phyloP scores from a whole-genome alignment of 129 eudicot species.

The Solidago caesia region DNA sequence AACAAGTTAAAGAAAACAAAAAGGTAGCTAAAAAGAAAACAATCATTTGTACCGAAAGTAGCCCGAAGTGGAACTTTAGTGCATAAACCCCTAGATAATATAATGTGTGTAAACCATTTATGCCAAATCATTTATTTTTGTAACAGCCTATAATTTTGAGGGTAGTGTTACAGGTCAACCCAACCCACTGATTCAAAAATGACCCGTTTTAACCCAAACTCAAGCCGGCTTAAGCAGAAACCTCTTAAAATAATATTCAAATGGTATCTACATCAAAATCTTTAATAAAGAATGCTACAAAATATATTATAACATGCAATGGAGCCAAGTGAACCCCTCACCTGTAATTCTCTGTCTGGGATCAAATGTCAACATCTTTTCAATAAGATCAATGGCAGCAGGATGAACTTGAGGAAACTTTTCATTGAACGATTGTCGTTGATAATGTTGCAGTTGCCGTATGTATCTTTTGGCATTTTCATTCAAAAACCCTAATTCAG shows the following conservation, averaged over 20 bases:
- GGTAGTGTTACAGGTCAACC: too few relatives aligned
- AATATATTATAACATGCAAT: background rate
- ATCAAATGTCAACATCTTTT: conserved; percentile 92
- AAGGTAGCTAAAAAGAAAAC: background rate
- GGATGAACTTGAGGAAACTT: conserved; percentile 83
- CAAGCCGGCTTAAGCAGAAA: background rate
- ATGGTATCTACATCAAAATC: background rate
- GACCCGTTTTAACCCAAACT: too few relatives aligned
- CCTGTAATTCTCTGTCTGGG: conserved; percentile 90
- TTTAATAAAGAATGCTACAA: background rate
- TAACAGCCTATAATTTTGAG: too few relatives aligned
- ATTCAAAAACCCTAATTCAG: conserved; percentile 71
- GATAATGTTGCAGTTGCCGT: conserved; percentile 66
- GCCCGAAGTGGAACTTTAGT: background rate
- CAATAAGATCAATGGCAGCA: conserved; percentile 82
- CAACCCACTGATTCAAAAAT: too few relatives aligned
- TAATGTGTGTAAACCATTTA: too few relatives aligned
- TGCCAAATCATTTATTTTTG: too few relatives aligned
- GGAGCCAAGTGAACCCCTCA: conserved; percentile 20
- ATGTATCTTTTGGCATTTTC: conserved; percentile 87
- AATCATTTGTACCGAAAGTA: background rate
- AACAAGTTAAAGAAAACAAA: background rate
- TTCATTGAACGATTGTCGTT: conserved; percentile 65
- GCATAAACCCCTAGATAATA: background rate
- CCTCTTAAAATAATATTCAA: background rate